Percentiles rank a stretch among this genome's conserved stretches.
phyloP scores from a whole-genome alignment of 805 yeast species.

The Kodamaea kaohsiungensis region DNA sequence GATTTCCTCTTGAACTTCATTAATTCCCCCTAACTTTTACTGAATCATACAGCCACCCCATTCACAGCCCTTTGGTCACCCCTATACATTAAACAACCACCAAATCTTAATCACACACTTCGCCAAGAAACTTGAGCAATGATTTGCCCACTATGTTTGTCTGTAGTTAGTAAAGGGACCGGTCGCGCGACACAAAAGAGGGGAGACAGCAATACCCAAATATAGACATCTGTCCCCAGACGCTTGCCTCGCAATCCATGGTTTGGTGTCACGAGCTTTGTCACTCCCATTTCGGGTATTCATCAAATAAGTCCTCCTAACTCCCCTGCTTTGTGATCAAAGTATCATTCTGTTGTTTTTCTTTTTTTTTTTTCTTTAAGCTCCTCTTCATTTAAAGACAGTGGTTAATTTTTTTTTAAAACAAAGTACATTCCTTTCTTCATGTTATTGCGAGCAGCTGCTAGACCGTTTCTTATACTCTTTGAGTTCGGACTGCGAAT shows the following conservation, averaged over 20 bases:
- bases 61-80: too few relatives aligned
- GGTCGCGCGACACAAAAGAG: not conserved
- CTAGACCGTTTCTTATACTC: slow-evolving; percentile 8
- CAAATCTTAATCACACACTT: too few relatives aligned
- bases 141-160: not conserved
- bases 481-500: slow-evolving; percentile 14
- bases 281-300: not conserved
- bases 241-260: not conserved
- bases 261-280: not conserved
- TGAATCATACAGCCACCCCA: too few relatives aligned
- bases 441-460: slow-evolving; percentile 2
- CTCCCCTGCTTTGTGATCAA: too few relatives aligned
- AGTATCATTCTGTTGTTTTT: not conserved
- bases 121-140: not conserved
- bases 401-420: not conserved
- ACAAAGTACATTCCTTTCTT: not conserved
- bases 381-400: not conserved
- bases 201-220: not conserved
- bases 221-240: not conserved
- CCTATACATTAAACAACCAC: too few relatives aligned
- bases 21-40: too few relatives aligned
- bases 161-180: too few relatives aligned
- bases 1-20: too few relatives aligned
- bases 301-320: too few relatives aligned
- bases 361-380: not conserved